These are phyloP conservation scores for Aspergillus piperis DNA, from an alignment of 2,329 filamentous ascomycete species.

Conservation along the genomic window DNA sequence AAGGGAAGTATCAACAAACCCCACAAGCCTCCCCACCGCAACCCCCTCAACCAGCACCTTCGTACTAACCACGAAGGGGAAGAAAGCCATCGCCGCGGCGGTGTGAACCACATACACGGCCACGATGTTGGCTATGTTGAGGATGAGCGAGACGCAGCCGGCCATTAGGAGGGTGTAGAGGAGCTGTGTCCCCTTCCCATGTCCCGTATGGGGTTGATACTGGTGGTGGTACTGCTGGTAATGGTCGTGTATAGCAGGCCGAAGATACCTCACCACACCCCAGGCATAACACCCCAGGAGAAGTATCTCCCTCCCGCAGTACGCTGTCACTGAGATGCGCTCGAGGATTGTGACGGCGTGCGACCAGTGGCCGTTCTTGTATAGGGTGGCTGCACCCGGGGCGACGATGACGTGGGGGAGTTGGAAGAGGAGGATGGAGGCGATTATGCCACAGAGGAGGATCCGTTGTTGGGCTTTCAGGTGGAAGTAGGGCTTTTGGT, in stretches of 20 bases:
- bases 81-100: slow-evolving; percentile 40
- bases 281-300: slow-evolving; percentile 55
- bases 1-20: neutral
- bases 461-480: slow-evolving; percentile 15
- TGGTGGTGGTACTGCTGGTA: slow-evolving; percentile 18
- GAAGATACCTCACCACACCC: slow-evolving; percentile 45
- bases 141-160: slow-evolving; percentile 44
- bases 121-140: slow-evolving; percentile 39
- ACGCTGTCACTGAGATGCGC: slow-evolving; percentile 52
- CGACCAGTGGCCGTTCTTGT: slow-evolving; percentile 2
- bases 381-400: slow-evolving; percentile 32
- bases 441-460: slow-evolving; percentile 46
- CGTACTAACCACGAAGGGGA: slow-evolving; percentile 44
- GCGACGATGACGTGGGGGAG: slow-evolving; percentile 38
- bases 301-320: slow-evolving; percentile 54
- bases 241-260: slow-evolving; percentile 30
- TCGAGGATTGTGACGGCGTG: slow-evolving; percentile 40
- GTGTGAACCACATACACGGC: slow-evolving; percentile 37
- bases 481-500: slow-evolving; percentile 26
- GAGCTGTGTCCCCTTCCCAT: slow-evolving; percentile 24
- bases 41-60: neutral
- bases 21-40: neutral
- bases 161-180: slow-evolving; percentile 48
- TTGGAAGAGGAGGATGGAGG: slow-evolving; percentile 37
- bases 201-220: too few relatives aligned